A percentile compares a stretch with the other conserved stretches of the same genome.
Evolutionary conservation across 2,329 filamentous ascomycete species (phyloP).

Genomic region (Cyclaneusma minus): DNA sequence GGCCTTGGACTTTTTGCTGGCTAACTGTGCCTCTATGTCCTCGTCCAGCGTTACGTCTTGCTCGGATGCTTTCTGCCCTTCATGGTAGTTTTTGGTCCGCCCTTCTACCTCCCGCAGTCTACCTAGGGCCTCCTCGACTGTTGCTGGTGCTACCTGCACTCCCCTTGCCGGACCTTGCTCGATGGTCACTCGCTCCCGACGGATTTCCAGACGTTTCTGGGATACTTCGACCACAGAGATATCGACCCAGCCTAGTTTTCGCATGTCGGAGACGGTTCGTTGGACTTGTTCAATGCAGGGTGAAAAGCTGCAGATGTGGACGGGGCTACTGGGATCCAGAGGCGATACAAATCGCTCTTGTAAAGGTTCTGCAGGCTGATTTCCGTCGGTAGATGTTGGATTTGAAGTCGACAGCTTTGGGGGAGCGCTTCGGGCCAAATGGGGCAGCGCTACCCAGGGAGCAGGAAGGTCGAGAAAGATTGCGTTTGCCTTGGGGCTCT

Average conservation of each 20-base stretch:
- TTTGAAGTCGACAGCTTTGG: slow-evolving; percentile 3
- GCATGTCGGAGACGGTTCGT: slow-evolving; percentile 65
- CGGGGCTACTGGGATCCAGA: slow-evolving; percentile 55
- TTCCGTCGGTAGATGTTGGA: background rate
- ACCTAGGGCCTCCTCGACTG: slow-evolving; percentile 64
- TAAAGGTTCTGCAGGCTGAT: slow-evolving; percentile 6
- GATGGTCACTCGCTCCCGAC: slow-evolving; percentile 65
- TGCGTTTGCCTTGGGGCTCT: slow-evolving; percentile 48
- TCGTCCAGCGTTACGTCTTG: slow-evolving; percentile 22
- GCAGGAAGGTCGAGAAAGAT: slow-evolving; percentile 71
- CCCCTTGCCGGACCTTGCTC: slow-evolving; percentile 40
- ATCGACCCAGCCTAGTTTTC: slow-evolving; percentile 72
- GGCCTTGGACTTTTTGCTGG: slow-evolving; percentile 18
- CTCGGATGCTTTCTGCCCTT: slow-evolving; percentile 11
- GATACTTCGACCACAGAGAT: slow-evolving; percentile 88
- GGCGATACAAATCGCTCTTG: slow-evolving; percentile 34
- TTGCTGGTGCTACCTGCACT: slow-evolving; percentile 40
- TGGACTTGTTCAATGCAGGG: slow-evolving; percentile 96
- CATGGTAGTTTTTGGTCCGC: slow-evolving; percentile 50
- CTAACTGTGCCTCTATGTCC: slow-evolving; percentile 4
- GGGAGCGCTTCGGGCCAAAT: slow-evolving; percentile 45
- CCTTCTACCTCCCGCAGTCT: slow-evolving; percentile 61
- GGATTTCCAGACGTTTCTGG: slow-evolving; percentile 65
- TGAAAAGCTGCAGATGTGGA: slow-evolving; percentile 84
- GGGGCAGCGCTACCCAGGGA: slow-evolving; percentile 64